Evolutionary conservation across 2,329 filamentous ascomycete genomes (phyloP), one percentile per base, ranked within the genome.

Genomic region (Neocucurbitaria cava): DNA sequence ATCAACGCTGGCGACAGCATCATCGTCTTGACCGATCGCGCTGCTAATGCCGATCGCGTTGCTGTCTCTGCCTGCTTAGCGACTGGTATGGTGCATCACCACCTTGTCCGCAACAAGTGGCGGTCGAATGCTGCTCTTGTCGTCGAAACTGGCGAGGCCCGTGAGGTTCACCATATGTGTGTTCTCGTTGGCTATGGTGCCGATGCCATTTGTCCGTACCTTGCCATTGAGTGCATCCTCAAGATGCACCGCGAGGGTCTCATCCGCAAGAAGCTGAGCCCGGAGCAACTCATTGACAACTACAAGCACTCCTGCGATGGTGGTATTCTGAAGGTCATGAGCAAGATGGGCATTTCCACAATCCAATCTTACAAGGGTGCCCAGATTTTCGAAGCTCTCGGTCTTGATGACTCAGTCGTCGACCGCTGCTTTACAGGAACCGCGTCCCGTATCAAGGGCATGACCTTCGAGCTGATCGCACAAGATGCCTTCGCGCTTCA

Each of bases 341-440:
- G 90, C 77, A 98, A 98, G 83, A 98, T 98, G 94, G 94, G 94
- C 81, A 98, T 98, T 62, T 97, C 94, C 6, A 98, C 94, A 28
- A 83, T 98, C 41, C 92, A 94, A 71, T 94, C 90, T 65, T 98
- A 98, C 83, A 98, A 98, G 83, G 94, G 94, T 72, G 94, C 94
- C 51, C 94, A 98, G 81, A 98, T 98, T 62, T 98, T 97, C 66
- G 94, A 98, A 76, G 92, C 93, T 44, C 89, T 98, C 39, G 94
- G 94, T 78, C 88, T 97, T 30, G 93, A 97, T 70, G 93, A 96
- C 75, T 84, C 85, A 18, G 93, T 98, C 42, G 91, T 98, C 48
- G 93, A 98, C 74, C 88, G 91, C 65, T 97, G 93, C 83, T 98
- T 98, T 81, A 89, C 89, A 70, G 94, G 94, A 59, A 98, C 94